Evolutionary conservation across 1,139 yeast species (phyloP).

Genomic region (Kodamaea sp.): DNA sequence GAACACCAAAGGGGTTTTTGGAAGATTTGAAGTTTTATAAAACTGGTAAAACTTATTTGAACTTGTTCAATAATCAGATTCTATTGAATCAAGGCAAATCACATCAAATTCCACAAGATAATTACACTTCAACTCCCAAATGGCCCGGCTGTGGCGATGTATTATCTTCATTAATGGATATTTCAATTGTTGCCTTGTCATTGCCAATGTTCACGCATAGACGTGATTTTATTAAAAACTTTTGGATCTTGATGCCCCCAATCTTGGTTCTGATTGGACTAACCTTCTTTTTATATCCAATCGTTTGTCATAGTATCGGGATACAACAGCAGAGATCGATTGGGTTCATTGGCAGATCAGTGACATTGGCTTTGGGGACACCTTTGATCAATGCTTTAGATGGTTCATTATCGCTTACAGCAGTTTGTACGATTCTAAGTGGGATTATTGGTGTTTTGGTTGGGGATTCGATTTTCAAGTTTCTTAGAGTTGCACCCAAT

Average conservation of each 20-base stretch:
- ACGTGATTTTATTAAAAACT: slow-evolving; percentile 56
- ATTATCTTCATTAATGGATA: slow-evolving; percentile 65
- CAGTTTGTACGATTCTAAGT: slow-evolving; percentile 73
- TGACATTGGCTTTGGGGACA: slow-evolving; percentile 76
- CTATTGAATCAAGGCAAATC: slow-evolving; percentile 29
- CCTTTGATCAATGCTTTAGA: slow-evolving; percentile 64
- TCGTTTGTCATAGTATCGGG: slow-evolving; percentile 61
- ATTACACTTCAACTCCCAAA: slow-evolving; percentile 35
- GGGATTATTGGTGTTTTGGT: slow-evolving; percentile 74
- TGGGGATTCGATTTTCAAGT: slow-evolving; percentile 49
- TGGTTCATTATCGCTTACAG: slow-evolving; percentile 71
- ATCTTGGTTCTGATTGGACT: slow-evolving; percentile 53
- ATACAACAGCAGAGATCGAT: slow-evolving; percentile 57
- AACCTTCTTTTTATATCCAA: slow-evolving; percentile 67
- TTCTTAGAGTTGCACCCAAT: slow-evolving; percentile 51
- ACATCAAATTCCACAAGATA: slow-evolving; percentile 11
- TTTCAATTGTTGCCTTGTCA: slow-evolving; percentile 70
- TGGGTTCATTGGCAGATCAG: slow-evolving; percentile 77
- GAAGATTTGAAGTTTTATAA: slow-evolving; percentile 53
- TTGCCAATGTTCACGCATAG: slow-evolving; percentile 78
- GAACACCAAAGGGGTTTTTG: slow-evolving; percentile 43
- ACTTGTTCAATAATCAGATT: slow-evolving; percentile 45
- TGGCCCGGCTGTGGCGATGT: slow-evolving; percentile 86
- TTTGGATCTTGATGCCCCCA: slow-evolving; percentile 57
- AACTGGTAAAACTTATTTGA: slow-evolving; percentile 65